Evolutionary conservation across 371 early-diverging fungal species (phyloP).

Genomic region (Mortierella sp.): DNA sequence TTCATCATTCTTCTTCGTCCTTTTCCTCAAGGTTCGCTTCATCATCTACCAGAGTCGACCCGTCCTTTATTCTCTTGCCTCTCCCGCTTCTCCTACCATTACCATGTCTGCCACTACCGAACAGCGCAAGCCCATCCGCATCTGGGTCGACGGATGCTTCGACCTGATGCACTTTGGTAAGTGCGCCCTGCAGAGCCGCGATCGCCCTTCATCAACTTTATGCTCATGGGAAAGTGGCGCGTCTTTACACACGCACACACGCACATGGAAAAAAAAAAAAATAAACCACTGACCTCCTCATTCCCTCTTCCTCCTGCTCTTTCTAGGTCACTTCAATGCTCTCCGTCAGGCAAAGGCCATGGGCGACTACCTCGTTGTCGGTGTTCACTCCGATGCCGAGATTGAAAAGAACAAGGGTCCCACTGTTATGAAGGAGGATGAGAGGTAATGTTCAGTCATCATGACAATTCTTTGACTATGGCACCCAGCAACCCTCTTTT

Average conservation of each 20-base stretch:
- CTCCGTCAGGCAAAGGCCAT: slow-evolving; percentile 95
- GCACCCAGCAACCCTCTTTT: too few relatives aligned
- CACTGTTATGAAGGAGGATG: slow-evolving; percentile 95
- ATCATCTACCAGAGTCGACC: neutral
- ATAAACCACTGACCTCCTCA: neutral
- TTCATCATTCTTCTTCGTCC: neutral
- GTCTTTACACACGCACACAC: neutral
- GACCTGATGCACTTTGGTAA: slow-evolving; percentile 87
- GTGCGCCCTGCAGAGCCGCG: too few relatives aligned
- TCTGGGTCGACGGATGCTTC: slow-evolving; percentile 96
- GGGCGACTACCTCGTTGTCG: slow-evolving; percentile 95
- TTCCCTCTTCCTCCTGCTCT: neutral
- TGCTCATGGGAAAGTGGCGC: neutral
- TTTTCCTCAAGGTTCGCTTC: neutral
- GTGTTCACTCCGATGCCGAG: slow-evolving; percentile 95
- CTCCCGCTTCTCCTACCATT: neutral
- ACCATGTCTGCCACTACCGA: slow-evolving; percentile 27
- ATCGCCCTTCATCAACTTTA: slow-evolving; percentile 41
- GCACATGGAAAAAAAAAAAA: too few relatives aligned
- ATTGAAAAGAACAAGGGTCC: slow-evolving; percentile 95
- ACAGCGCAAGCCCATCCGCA: slow-evolving; percentile 55
- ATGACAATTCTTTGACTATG: neutral
- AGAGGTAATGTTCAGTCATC: slow-evolving; percentile 66
- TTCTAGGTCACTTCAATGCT: slow-evolving; percentile 92
- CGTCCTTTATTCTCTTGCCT: neutral